Percentiles rank a stretch among this genome's conserved stretches.
Evolutionary conservation across 2,329 filamentous ascomycete genomes (phyloP).

Genomic region (Coccinonectria pachysandricola): DNA sequence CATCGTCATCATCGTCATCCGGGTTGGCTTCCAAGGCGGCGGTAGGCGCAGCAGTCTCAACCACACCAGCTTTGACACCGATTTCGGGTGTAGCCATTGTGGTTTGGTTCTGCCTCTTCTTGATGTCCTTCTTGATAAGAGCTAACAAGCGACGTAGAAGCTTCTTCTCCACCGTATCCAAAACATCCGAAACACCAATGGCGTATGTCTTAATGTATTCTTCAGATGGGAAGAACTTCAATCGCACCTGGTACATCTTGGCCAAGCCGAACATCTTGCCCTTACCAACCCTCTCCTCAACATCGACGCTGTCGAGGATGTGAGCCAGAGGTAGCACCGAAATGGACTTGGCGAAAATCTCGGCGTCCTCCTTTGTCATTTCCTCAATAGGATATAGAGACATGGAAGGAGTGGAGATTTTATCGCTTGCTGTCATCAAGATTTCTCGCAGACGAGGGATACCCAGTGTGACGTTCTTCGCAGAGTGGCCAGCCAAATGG

Average conservation of each 20-base stretch:
- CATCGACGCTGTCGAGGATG: slow-evolving; percentile 69
- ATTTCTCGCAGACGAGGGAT: slow-evolving; percentile 96
- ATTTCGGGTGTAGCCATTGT: slow-evolving; percentile 70
- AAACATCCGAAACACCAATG: slow-evolving; percentile 67
- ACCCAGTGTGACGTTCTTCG: slow-evolving; percentile 98
- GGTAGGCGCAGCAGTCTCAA: slow-evolving; percentile 36
- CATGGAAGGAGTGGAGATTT: slow-evolving; percentile 87
- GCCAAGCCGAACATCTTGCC: slow-evolving; percentile 59
- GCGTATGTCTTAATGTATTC: slow-evolving; percentile 84
- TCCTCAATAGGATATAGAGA: slow-evolving; percentile 69
- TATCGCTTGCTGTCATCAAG: slow-evolving; percentile 87
- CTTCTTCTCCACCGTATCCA: slow-evolving; percentile 67
- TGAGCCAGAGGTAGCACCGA: slow-evolving; percentile 76
- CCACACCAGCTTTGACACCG: slow-evolving; percentile 40
- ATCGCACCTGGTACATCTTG: slow-evolving; percentile 73
- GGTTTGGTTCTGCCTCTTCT: slow-evolving; percentile 59
- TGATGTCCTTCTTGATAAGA: slow-evolving; percentile 67
- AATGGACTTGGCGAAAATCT: slow-evolving; percentile 84
- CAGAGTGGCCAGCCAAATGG: slow-evolving; percentile 95
- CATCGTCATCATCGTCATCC: slow-evolving; percentile 43
- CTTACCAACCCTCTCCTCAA: slow-evolving; percentile 69
- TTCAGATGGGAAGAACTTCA: slow-evolving; percentile 73
- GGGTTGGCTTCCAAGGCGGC: slow-evolving; percentile 24
- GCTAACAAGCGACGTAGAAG: slow-evolving; percentile 64
- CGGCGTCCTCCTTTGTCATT: slow-evolving; percentile 55